A percentile compares a stretch with the other conserved stretches of the same genome.
These are phyloP conservation scores for Aegilops sharonensis DNA, from an alignment of 176 grass and related monocot species.

Conservation along the genomic window DNA sequence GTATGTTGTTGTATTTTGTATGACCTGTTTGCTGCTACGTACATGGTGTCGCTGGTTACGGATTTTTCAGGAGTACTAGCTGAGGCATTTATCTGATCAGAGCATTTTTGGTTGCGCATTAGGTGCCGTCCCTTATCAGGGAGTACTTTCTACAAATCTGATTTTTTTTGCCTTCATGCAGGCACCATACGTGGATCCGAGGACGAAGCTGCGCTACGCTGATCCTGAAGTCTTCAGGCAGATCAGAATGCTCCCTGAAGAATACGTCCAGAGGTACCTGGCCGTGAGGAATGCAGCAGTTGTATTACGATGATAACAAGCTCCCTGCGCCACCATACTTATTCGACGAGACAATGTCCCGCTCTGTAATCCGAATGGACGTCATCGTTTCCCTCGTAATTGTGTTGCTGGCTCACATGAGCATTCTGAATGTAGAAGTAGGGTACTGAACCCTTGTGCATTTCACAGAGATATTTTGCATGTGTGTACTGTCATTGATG, in stretches of 20 bases:
- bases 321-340: background rate
- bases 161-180: conserved; percentile 20
- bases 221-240: conserved; percentile 86
- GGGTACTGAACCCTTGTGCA: background rate
- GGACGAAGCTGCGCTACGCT: conserved; percentile 75
- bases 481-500: background rate
- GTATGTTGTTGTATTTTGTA: background rate
- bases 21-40: background rate
- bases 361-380: background rate
- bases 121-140: background rate
- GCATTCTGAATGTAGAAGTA: background rate
- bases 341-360: background rate
- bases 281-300: conserved; percentile 75
- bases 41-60: background rate
- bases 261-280: conserved; percentile 81
- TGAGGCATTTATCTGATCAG: background rate
- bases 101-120: background rate
- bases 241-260: conserved; percentile 72
- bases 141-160: background rate
- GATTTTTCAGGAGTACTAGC: background rate
- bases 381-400: background rate
- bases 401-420: background rate
- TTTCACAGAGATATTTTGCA: background rate
- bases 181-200: conserved; percentile 87
- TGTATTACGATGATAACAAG: conserved; percentile 55